Conservation (phyloP, 164 flowering plant genomes). For the Annona squamosa region DNA sequence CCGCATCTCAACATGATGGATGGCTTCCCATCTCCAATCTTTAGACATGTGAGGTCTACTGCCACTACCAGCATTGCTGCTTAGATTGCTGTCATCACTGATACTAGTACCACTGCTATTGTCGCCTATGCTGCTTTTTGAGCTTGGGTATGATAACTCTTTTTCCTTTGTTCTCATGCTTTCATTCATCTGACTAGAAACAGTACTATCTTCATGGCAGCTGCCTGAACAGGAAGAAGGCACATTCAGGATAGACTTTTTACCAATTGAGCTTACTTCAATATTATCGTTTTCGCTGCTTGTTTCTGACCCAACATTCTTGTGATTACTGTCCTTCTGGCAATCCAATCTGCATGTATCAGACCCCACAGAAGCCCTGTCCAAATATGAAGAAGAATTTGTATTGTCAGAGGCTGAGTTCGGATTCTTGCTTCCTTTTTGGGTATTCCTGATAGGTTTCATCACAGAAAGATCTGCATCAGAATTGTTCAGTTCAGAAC, state of each 20-base stretch:
- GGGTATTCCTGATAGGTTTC: conserved; percentile 42
- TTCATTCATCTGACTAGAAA: conserved; percentile 28
- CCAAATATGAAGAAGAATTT: conserved; percentile 3
- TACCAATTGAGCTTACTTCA: conserved; percentile 21
- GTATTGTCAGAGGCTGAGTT: conserved; percentile 20
- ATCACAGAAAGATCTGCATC: conserved; percentile 17
- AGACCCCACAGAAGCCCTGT: conserved; percentile 15
- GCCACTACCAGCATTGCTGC: conserved; percentile 48
- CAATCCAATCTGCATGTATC: conserved; percentile 17
- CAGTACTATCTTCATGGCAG: conserved; percentile 18
- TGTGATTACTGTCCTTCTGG: conserved; percentile 11
- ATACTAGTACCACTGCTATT: conserved; percentile 57
- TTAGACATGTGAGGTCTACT: conserved; percentile 87
- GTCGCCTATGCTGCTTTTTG: conserved; percentile 73
- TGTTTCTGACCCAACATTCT: conserved; percentile 20
- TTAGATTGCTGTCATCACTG: conserved; percentile 66
- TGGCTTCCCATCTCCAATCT: conserved; percentile 75
- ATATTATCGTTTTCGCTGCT: conserved; percentile 14
- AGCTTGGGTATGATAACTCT: conserved; percentile 74
- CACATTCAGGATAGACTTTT: background rate
- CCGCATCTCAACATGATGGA: conserved; percentile 43
- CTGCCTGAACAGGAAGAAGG: conserved; percentile 15
- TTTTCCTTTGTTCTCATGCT: conserved; percentile 44
- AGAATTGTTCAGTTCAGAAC: conserved; percentile 24
- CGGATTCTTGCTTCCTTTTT: conserved; percentile 33